These are phyloP conservation scores for Forsythia suspensa DNA, from an alignment of 257 asterid genomes.

Conservation along the genomic window DNA sequence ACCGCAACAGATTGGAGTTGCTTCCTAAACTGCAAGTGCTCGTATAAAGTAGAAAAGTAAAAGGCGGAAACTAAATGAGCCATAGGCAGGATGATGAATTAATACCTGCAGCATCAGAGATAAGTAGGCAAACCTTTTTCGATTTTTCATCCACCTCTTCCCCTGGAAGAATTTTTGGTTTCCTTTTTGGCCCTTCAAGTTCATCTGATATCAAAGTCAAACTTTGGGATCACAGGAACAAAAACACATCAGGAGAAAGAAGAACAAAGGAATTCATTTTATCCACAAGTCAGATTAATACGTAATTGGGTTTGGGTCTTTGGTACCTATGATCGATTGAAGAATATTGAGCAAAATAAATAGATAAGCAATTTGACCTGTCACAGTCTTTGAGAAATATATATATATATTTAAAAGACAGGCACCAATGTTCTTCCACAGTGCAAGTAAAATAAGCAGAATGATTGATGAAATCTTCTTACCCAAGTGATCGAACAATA, in stretches of 20 bases:
- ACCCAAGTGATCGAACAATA: slow-evolving; percentile 65
- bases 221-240: neutral
- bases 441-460: neutral
- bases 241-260: neutral
- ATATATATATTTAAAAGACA: neutral
- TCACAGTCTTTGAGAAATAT: neutral
- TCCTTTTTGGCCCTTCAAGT: slow-evolving; percentile 55
- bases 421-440: neutral
- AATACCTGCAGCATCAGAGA: neutral
- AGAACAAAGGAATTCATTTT: neutral
- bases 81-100: neutral
- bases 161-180: slow-evolving; percentile 70
- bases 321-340: neutral
- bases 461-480: slow-evolving; percentile 15
- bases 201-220: slow-evolving; percentile 42
- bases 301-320: neutral
- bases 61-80: neutral
- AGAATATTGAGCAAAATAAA: slow-evolving; percentile 2
- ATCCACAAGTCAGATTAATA: neutral
- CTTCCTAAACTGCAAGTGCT: slow-evolving; percentile 50
- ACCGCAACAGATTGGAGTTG: slow-evolving; percentile 62
- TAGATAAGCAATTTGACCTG: slow-evolving; percentile 1
- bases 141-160: slow-evolving; percentile 69
- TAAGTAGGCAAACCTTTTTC: slow-evolving; percentile 39
- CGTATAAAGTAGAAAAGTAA: neutral